These are phyloP conservation scores for Orbilia oligospora DNA, from an alignment of 2,329 filamentous ascomycete species.

Conservation along the genomic window DNA sequence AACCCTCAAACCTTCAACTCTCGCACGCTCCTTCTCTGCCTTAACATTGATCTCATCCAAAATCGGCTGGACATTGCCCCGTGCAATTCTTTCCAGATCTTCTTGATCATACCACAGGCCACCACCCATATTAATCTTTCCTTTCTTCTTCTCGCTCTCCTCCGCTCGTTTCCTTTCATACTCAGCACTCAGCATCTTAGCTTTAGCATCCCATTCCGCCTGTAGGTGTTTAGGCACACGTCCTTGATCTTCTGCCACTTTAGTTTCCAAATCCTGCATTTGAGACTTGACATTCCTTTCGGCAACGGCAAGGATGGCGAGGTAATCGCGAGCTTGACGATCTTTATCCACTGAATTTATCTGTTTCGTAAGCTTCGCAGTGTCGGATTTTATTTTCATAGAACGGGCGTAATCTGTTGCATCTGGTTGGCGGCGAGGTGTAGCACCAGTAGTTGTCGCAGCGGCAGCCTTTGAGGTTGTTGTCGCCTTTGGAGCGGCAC, in stretches of 20 bases:
- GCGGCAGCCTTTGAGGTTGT: neutral
- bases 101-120: conserved; percentile 57
- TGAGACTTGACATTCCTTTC: conserved; percentile 51
- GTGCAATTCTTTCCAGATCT: conserved; percentile 54
- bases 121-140: conserved; percentile 59
- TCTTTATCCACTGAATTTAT: conserved; percentile 56
- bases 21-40: conserved; percentile 49
- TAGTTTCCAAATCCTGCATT: conserved; percentile 58
- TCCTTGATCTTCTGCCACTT: conserved; percentile 56
- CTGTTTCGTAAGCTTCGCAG: conserved; percentile 41
- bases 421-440: conserved; percentile 27
- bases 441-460: conserved; percentile 9
- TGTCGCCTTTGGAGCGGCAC: neutral
- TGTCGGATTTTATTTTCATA: conserved; percentile 57
- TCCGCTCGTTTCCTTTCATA: conserved; percentile 44
- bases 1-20: conserved; percentile 36
- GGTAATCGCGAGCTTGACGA: conserved; percentile 53
- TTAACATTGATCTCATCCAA: conserved; percentile 59
- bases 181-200: conserved; percentile 47
- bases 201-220: conserved; percentile 58
- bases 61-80: conserved; percentile 57
- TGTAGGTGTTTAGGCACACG: conserved; percentile 55
- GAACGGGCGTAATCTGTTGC: conserved; percentile 47
- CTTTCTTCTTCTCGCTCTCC: conserved; percentile 51
- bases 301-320: conserved; percentile 38